Evolutionary conservation across 768 basidiomycete species (phyloP).

Genomic region (Tricholoma flavovirens): DNA sequence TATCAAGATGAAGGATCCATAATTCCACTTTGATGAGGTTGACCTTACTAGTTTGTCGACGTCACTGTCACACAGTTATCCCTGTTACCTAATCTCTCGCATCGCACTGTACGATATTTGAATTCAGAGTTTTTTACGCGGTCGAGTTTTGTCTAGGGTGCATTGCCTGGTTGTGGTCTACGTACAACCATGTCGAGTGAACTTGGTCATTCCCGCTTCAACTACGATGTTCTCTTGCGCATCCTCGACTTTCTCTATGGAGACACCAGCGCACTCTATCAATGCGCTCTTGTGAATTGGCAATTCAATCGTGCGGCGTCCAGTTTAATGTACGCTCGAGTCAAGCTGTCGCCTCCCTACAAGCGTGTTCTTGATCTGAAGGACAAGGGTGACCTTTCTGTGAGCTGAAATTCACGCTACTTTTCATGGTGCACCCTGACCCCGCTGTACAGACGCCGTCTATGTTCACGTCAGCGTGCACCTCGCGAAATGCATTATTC

Average conservation of each 20-base stretch:
- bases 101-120: too few relatives aligned
- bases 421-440: neutral
- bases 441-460: slow-evolving; percentile 23
- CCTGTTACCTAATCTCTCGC: too few relatives aligned
- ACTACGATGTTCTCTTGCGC: slow-evolving; percentile 30
- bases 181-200: too few relatives aligned
- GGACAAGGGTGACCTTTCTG: slow-evolving; percentile 27
- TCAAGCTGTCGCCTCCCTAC: slow-evolving; percentile 36
- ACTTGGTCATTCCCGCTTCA: slow-evolving; percentile 6
- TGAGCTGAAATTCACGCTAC: slow-evolving; percentile 16
- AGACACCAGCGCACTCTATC: slow-evolving; percentile 31
- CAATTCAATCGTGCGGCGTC: slow-evolving; percentile 42
- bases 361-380: slow-evolving; percentile 29
- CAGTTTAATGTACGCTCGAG: slow-evolving; percentile 37
- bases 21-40: too few relatives aligned
- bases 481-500: slow-evolving; percentile 32
- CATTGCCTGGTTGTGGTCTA: too few relatives aligned
- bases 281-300: slow-evolving; percentile 40
- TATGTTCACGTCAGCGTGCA: slow-evolving; percentile 34
- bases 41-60: too few relatives aligned
- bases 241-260: slow-evolving; percentile 28
- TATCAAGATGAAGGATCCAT: too few relatives aligned
- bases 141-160: too few relatives aligned
- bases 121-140: too few relatives aligned
- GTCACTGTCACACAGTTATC: too few relatives aligned